Evolutionary conservation across 2,329 filamentous ascomycete genomes (phyloP), one percentile per base, ranked within the genome.

Genomic region (Aspergillus sp.): DNA sequence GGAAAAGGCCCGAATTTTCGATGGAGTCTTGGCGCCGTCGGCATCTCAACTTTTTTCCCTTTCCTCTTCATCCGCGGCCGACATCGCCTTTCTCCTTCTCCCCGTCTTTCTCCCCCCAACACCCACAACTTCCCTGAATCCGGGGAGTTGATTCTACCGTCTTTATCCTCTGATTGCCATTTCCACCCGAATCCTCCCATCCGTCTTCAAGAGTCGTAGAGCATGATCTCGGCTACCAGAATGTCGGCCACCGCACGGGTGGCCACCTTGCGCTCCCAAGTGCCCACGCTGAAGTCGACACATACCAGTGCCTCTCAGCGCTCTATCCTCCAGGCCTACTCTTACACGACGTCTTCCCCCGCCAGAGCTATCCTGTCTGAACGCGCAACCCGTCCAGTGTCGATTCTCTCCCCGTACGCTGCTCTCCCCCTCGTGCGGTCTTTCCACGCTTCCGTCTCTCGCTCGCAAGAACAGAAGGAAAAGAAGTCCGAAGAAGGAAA

Each of bases 401-500:
- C 66, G 52, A 61, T 72, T 25, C 58, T 67, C 34, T 71, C 69
- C 21, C 65, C 68, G 44, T 73, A 68, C 54, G 60, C 65, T 48
- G 61, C 64, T 49, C 67, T 73, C 38, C 65, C 70, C 47, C 59
- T 71, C 54, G 68, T 64, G 43, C 63, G 71, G 63, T 67, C 65
- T 25, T 74, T 75, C 62, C 71, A 73, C 59, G 64, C 62, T 49
- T 61, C 65, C 51, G 60, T 62, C 21, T 50, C 60, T 52, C 64
- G 63, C 51, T 67, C 62, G 62, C 69, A 74, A 45, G 61, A 73
- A 45, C 73, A 79, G 54, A 63, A 74, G 36, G 68, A 75, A 56
- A 64, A 78, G 38, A 63, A 76, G 41, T 67, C 75, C 47, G 67
- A 74, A 16, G 59, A 69, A 47, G 64, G 64, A 32, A 59, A 66